Percentiles rank a stretch among this genome's conserved stretches.
phyloP scores from a whole-genome alignment of 1,139 yeast species.

The Lodderomyces parapsilosis region DNA sequence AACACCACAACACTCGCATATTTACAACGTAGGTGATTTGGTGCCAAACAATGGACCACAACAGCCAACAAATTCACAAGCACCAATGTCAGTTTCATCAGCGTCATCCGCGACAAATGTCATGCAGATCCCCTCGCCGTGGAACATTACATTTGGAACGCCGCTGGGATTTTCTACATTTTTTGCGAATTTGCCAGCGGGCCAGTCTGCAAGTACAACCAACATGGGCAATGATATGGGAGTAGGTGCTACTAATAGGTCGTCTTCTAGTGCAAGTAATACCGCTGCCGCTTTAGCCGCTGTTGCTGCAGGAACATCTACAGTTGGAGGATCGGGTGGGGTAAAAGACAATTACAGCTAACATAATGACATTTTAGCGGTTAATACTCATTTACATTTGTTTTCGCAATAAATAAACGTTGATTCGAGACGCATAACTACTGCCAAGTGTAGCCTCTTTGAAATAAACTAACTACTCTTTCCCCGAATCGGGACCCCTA shows the following conservation, averaged over 20 bases:
- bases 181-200: not conserved
- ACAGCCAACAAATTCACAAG: not conserved
- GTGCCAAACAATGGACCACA: conserved; percentile 4
- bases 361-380: too few relatives aligned
- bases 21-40: conserved; percentile 2
- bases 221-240: not conserved
- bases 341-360: not conserved
- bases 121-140: conserved; percentile 6
- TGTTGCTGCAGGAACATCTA: not conserved
- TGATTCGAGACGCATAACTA: too few relatives aligned
- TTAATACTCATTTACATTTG: too few relatives aligned
- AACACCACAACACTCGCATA: conserved; percentile 37
- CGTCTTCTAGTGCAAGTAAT: not conserved
- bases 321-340: not conserved
- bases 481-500: too few relatives aligned
- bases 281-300: conserved; percentile 1
- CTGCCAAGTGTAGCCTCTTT: too few relatives aligned
- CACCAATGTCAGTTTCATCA: not conserved
- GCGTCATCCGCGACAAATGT: not conserved
- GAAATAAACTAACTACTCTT: too few relatives aligned
- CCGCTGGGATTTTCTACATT: conserved; percentile 4
- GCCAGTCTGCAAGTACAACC: not conserved
- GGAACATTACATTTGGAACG: conserved; percentile 6
- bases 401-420: too few relatives aligned
- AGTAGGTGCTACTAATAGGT: not conserved